Base-by-base conservation (phyloP, 768 basidiomycete genomes). In the Amylocystis lapponica region DNA sequence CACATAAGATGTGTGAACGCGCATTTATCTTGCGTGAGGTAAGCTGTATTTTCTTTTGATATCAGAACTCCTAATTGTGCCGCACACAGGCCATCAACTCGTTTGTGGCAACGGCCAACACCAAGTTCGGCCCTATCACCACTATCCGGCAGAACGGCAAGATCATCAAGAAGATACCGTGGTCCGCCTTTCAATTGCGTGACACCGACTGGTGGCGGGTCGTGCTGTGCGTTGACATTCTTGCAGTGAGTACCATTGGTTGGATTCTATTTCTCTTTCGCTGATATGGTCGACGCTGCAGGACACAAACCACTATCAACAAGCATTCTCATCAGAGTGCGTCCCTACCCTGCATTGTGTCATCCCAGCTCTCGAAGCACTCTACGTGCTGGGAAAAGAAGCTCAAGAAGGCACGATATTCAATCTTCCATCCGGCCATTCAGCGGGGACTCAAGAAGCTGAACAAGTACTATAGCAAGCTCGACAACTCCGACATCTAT, bases 41-140 rank as follows among this genome's bases (percentile, higher is more conserved):
- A n/a, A n/a, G n/a, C n/a, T n/a, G n/a, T n/a, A n/a, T n/a, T n/a
- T n/a, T n/a, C n/a, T n/a, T n/a, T n/a, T n/a, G n/a, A n/a, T n/a
- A n/a, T n/a, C n/a, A n/a, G n/a, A n/a, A n/a, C n/a, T n/a, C n/a
- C n/a, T n/a, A n/a, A n/a, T n/a, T n/a, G n/a, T 5, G 37, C 26
- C 21, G 11, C 10, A n/a, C n/a, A n/a, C 30, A 54, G 46, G 16
- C 48, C 3, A 45, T 57, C 21, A 46, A 52, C 14, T 7, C 46
- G 0, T 52, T 55, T 31, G 17, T 51, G 14, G 52, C 53, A 54
- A 50, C 54, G 1, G 58, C 63, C 0, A 56, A 64, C 36, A 33
- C 53, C 3, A 45, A 55, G 5, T 66, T 48, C 41, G 59, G 63
- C 4, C 58, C 63, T 3, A 61, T 66, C 35, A 66, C 62, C 0